Evolutionary conservation across 2,329 filamentous ascomycete species (phyloP), one percentile per base, ranked within the genome.

Genomic region (Sporothrix sp.): DNA sequence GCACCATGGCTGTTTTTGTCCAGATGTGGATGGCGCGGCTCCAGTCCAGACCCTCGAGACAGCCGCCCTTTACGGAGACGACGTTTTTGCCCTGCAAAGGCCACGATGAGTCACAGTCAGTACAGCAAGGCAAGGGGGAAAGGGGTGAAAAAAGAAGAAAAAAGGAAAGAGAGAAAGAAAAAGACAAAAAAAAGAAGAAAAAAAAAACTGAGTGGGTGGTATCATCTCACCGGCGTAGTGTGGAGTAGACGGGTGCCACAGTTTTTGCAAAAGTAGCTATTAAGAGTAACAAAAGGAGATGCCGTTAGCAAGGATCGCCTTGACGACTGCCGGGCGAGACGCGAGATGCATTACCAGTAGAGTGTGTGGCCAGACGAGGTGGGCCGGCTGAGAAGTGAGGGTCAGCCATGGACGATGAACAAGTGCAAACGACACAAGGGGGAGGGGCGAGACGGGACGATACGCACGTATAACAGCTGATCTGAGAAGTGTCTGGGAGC

Each of bases 181-280:
- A 23, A 30, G 14, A 13, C 23, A 44, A 27, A 32, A 20, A 7
- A 13, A 16, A 8, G 8, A 6, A 10, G 44, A 4, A 38, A 78
- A 78, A 10, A n/a, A n/a, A n/a, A n/a, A n/a, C n/a, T n/a, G n/a
- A n/a, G n/a, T n/a, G n/a, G n/a, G n/a, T n/a, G n/a, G n/a, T n/a
- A 33, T 44, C n/a, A 33, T 44, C 43, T 45, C 33, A 45, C 43
- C 2, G 75, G 73, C 10, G 74, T 78, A 4, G 72, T 71, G 65
- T 86, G 82, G 45, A 86, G 66, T 36, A 87, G 64, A 3, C 83
- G 69, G 3, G 79, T 82, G 10, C 84, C 83, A 60, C 84, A 87
- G 28, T 66, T 68, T 51, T 72, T 79, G 62, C 82, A 85, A 60
- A 85, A 85, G 61, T 83, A 81, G 60, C 79, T 78, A n/a, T n/a